Conservation (phyloP, 768 basidiomycete species). For the Mycena galericulata region DNA sequence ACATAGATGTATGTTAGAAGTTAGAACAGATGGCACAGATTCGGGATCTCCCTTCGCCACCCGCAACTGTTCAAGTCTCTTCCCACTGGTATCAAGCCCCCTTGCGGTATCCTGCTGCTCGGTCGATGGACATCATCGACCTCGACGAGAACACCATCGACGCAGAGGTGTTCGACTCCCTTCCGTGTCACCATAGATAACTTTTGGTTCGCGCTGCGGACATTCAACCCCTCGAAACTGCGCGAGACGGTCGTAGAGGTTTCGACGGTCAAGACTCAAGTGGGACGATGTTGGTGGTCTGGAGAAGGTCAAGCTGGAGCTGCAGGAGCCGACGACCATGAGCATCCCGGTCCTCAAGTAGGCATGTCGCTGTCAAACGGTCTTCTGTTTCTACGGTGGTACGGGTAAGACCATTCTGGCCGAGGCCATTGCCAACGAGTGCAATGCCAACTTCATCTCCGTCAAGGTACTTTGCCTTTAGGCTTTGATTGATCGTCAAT, state of each 20-base stretch:
- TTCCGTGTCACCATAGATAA: constrained; percentile 99
- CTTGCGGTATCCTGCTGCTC: constrained; percentile 98
- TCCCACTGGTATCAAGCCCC: constrained; percentile 99
- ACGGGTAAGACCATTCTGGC: constrained; percentile 99
- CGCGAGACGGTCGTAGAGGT: constrained; percentile 99
- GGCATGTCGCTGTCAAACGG: constrained; percentile 99
- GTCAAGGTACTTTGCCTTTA: constrained; percentile 82
- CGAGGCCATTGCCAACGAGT: constrained; percentile 99
- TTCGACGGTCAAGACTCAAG: constrained; percentile 94
- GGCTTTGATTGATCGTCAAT: background rate
- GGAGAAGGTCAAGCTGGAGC: constrained; percentile 98
- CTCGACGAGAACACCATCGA: constrained; percentile 98
- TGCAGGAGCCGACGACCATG: constrained; percentile 99
- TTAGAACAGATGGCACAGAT: constrained; percentile 99
- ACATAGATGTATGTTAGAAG: too few species aligned
- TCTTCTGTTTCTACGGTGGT: constrained; percentile 99
- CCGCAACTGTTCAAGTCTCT: constrained; percentile 99
- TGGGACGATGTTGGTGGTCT: constrained; percentile 99
- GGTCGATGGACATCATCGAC: constrained; percentile 98
- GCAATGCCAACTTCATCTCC: constrained; percentile 99
- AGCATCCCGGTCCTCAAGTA: constrained; percentile 99
- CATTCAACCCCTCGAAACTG: constrained; percentile 97
- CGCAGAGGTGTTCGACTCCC: constrained; percentile 97
- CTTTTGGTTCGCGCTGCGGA: constrained; percentile 98
- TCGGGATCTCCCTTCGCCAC: constrained; percentile 97